Conservation (phyloP, 208 protist genomes). For the Trypanosoma rangeli region DNA sequence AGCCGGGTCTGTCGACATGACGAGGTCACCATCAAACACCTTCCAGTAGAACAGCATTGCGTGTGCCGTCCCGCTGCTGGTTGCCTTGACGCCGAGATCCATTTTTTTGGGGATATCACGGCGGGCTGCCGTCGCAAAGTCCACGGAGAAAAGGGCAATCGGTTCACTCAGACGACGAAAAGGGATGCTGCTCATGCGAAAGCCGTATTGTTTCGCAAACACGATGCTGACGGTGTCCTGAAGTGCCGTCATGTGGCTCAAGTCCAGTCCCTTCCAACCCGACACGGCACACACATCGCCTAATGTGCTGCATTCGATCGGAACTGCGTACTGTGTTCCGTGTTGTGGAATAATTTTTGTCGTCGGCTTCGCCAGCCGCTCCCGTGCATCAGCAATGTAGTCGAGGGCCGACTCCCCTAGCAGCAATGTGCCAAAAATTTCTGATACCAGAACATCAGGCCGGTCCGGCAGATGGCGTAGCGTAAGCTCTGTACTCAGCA, state of each 20-base stretch:
- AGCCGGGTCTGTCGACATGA: slow-evolving; percentile 84
- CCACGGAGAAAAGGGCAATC: slow-evolving; percentile 76
- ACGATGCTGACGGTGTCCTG: slow-evolving; percentile 89
- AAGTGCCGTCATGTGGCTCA: slow-evolving; percentile 83
- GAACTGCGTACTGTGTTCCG: slow-evolving; percentile 90
- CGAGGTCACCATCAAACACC: slow-evolving; percentile 25
- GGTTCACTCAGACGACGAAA: slow-evolving; percentile 66
- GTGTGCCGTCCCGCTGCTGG: slow-evolving; percentile 62
- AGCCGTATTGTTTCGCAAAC: slow-evolving; percentile 95
- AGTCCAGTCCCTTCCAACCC: slow-evolving; percentile 79
- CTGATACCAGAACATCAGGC: slow-evolving; percentile 87
- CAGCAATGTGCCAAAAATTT: slow-evolving; percentile 94
- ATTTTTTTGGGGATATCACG: slow-evolving; percentile 12
- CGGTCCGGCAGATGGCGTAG: slow-evolving; percentile 55
- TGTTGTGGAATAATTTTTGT: slow-evolving; percentile 80
- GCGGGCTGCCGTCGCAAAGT: slow-evolving; percentile 68
- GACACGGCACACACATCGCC: slow-evolving; percentile 69
- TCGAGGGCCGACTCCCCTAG: slow-evolving; percentile 90
- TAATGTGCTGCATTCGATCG: slow-evolving; percentile 84
- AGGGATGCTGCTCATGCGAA: slow-evolving; percentile 86
- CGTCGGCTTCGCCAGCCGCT: slow-evolving; percentile 61
- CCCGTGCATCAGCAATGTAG: slow-evolving; percentile 88
- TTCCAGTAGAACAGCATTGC: slow-evolving; percentile 89
- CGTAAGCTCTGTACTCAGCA: slow-evolving; percentile 85
- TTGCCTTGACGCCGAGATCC: slow-evolving; percentile 53